Base-by-base conservation (phyloP, 768 basidiomycete genomes). In the Pulveroboletus ravenelii region DNA sequence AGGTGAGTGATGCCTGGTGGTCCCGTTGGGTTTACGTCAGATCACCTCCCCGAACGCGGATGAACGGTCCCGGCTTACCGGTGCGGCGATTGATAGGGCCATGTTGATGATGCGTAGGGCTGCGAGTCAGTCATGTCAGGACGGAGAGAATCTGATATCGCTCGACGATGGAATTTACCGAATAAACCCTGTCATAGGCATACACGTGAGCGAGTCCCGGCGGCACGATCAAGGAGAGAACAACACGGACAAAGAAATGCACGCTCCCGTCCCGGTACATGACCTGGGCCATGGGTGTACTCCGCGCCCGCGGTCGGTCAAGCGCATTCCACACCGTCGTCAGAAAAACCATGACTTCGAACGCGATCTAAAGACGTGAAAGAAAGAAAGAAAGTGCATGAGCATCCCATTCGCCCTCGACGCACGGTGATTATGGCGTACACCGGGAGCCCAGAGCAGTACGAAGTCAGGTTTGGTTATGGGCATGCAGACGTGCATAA, bases 291-390 rank as follows among this genome's bases (percentile, higher is more conserved):
- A 69, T 64, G 36, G 42, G 30, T 10, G 27, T 34, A 31, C 54
- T 27, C 15, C 47, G 32, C 3, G 46, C 18, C 13, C 58, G 60
- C 13, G 69, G 69, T 23, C 47, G 54, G 37, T 68, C 61, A 10
- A 68, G 50, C 2, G 60, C 58, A 13, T 69, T 70, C 65, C 69
- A 66, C 10, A 58, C 48, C 1, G 57, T 57, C 38, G 59, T 62
- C 29, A 55, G 6, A 42, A 70, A 70, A 8, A 70, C 41, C 52
- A 70, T 53, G n/a, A 61, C 12, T 41, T 70, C 69, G 12, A 67
- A 70, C 2, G 41, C 52, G 3, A 67, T 55, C 67, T 69, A 18
- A n/a, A 38, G 15, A n/a, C n/a, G 13, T 2, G 17, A 23, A 15
- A 10, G 18, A 15, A 27, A 9, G n/a, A 2, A 23, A 23, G 20